Evolutionary conservation across 2,329 filamentous ascomycete species (phyloP), one percentile per base, ranked within the genome.

Genomic region (Trichoderma asperellum): DNA sequence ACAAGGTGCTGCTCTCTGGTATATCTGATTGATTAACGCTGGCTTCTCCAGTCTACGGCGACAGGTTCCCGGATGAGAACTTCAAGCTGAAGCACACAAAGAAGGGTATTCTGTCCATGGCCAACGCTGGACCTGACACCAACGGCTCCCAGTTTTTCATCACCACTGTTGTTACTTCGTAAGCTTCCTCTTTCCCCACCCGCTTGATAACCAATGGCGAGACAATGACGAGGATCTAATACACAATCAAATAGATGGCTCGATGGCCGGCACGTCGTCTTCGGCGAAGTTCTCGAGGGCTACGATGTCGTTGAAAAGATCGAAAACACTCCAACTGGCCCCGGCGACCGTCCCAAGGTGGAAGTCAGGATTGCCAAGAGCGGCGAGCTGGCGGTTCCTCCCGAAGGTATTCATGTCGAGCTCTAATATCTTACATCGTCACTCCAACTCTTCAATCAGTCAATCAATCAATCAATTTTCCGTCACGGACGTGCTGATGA

Each of bases 31-130:
- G 37, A 52, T 27, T 67, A 59, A 67, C 55, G 18, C 18, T 37
- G n/a, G 37, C 24, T 14, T 5, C 5, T 52, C 24, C 69, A 90
- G 88, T 96, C 85, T 96, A 95, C 80, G 92, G 92, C 76, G 85
- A 88, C 75, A 92, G 92, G 83, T 96, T 96, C 84, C 82, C 88
- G 73, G 92, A 96, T 77, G 92, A 96, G 89, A 96, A 95, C 91
- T 96, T 96, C 88, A 95, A 96, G 90, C 87, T 95, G 79, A 94
- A 94, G 87, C 93, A 96, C 89, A 88, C 86, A 85, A 94, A 93
- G 88, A 91, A 89, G 82, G 92, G 92, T 77, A 84, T 93, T 63
- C 84, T 96, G 73, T 93, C 91, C 82, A 96, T 93, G 92, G 92
- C 91, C 81, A 94, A 94, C 83, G 88, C 91, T 71, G 92, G 92